Conservation (phyloP, 75 land plant species). For the Selaginella tamariscina region DNA sequence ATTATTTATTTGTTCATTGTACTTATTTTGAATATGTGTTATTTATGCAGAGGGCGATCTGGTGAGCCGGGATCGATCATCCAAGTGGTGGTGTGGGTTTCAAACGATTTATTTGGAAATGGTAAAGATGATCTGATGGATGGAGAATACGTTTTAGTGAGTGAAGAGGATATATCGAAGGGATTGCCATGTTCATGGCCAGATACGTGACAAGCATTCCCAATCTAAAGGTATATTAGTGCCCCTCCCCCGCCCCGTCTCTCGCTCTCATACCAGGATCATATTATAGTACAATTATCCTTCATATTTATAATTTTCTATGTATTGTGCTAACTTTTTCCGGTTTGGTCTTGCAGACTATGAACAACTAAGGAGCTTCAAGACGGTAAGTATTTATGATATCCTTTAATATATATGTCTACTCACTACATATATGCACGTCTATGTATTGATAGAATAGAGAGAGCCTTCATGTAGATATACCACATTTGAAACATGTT, state of each 20-base stretch:
- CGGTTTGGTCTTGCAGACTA: conserved; percentile 47
- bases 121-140: conserved; percentile 38
- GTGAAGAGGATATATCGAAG: conserved; percentile 75
- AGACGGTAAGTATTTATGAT: too few species aligned
- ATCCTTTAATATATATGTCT: too few species aligned
- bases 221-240: conserved; percentile 55
- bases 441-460: too few species aligned
- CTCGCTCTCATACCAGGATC: not conserved
- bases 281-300: not conserved
- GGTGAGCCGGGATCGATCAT: conserved; percentile 35
- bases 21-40: too few species aligned
- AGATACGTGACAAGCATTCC: conserved; percentile 60
- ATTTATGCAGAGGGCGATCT: conserved; percentile 28
- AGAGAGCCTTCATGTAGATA: too few species aligned
- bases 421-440: too few species aligned
- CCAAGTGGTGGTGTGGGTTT: conserved; percentile 89
- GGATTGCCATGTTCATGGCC: conserved; percentile 68
- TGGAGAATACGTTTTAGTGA: conserved; percentile 54
- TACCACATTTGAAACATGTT: too few species aligned
- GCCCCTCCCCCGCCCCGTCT: too few species aligned
- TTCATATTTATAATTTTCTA: too few species aligned
- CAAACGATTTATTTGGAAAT: conserved; percentile 38
- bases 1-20: too few species aligned
- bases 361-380: conserved; percentile 71
- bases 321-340: too few species aligned